Conservation (phyloP, 768 basidiomycete species). For the Leucosporidium creatinivorum region DNA sequence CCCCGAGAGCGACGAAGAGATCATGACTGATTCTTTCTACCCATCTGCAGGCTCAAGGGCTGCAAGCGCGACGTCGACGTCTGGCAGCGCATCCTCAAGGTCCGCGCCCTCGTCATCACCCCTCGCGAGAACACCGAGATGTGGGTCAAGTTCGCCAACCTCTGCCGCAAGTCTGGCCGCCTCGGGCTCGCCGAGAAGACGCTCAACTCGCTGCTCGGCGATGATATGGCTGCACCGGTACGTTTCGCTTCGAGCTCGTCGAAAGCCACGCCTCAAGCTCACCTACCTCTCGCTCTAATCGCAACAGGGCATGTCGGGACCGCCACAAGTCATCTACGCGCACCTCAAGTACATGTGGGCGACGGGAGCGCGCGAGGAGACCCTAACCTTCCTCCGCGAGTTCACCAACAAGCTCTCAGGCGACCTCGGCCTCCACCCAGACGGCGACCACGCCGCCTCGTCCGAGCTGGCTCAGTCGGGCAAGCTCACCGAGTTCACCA, state of each 20-base stretch:
- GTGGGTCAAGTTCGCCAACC: constrained; percentile 98
- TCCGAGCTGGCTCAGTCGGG: constrained; percentile 39
- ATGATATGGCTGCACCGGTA: constrained; percentile 37
- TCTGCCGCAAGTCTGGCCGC: constrained; percentile 89
- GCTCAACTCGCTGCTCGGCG: constrained; percentile 78
- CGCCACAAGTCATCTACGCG: constrained; percentile 92
- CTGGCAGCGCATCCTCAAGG: constrained; percentile 96
- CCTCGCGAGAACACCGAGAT: constrained; percentile 92
- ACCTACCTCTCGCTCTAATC: not conserved
- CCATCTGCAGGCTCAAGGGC: constrained; percentile 64
- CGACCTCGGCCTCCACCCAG: constrained; percentile 62
- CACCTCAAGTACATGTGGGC: constrained; percentile 97
- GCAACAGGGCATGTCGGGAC: constrained; percentile 53
- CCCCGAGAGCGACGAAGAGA: too few relatives aligned
- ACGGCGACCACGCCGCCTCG: constrained; percentile 32
- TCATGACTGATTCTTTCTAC: too few relatives aligned
- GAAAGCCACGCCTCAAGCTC: not conserved
- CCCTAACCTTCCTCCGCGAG: constrained; percentile 68
- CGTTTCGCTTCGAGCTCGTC: not conserved
- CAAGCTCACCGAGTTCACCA: constrained; percentile 60
- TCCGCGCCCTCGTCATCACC: constrained; percentile 82
- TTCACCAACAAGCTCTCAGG: constrained; percentile 69
- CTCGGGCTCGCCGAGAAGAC: constrained; percentile 96
- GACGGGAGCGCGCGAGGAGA: constrained; percentile 65
- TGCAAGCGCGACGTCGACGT: constrained; percentile 98